Evolutionary conservation across 257 asterid species (phyloP).

Genomic region (Ophiorrhiza pumila): DNA sequence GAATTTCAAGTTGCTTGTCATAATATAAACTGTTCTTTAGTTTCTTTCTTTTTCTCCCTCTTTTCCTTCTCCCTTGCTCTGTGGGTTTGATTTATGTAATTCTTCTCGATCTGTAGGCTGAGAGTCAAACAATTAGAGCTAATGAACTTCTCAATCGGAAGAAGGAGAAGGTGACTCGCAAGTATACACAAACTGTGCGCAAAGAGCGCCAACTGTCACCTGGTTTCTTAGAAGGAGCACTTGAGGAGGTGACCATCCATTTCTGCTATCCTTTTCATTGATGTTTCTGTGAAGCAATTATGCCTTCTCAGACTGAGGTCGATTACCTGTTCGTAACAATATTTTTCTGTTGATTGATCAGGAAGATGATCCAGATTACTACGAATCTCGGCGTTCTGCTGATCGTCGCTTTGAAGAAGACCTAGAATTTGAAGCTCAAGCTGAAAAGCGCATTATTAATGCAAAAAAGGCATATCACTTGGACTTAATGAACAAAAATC

Average conservation of each 20-base stretch:
- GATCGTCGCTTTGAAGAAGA: conserved; percentile 79
- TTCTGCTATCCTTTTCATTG: conserved; percentile 7
- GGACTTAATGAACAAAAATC: conserved; percentile 9
- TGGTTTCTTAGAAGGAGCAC: conserved; percentile 94
- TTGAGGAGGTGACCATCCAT: conserved; percentile 67
- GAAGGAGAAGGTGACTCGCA: conserved; percentile 92
- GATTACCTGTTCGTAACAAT: not conserved
- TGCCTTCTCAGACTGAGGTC: not conserved
- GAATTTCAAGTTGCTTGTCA: not conserved
- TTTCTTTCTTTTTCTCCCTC: not conserved
- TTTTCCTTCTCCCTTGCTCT: not conserved
- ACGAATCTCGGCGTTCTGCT: conserved; percentile 68
- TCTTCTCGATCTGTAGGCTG: conserved; percentile 51
- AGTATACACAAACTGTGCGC: conserved; percentile 82
- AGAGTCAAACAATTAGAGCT: conserved; percentile 79
- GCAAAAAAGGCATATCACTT: conserved; percentile 77
- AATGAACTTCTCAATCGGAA: conserved; percentile 80
- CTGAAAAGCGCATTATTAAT: conserved; percentile 85
- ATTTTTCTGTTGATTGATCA: conserved; percentile 23
- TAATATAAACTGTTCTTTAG: not conserved
- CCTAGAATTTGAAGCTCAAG: conserved; percentile 87
- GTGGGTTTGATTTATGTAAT: not conserved
- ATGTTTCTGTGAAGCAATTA: not conserved
- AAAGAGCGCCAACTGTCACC: conserved; percentile 96
- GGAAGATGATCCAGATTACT: conserved; percentile 82